Percentiles rank a stretch among this genome's conserved stretches.
These are phyloP conservation scores for Aciculoconidium aculeatum DNA, from an alignment of 805 yeast genomes.

Conservation along the genomic window DNA sequence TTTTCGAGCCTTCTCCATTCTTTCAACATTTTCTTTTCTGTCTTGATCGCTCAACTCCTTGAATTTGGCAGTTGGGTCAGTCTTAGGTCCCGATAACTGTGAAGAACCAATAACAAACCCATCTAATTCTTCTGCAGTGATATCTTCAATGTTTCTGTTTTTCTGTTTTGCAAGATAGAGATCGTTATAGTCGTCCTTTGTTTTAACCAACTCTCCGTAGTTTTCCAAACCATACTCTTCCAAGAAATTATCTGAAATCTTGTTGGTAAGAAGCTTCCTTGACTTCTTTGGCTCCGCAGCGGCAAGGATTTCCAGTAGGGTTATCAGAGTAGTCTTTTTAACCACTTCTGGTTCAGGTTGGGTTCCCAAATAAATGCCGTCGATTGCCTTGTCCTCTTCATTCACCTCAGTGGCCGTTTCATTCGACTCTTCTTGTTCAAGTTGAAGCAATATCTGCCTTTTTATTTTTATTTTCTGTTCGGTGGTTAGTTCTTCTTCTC, in stretches of 20 bases:
- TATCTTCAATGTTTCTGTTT: conserved; percentile 16
- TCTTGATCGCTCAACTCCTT: conserved; percentile 24
- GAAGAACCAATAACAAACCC: conserved; percentile 33
- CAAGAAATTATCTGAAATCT: conserved; percentile 26
- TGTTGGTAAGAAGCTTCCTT: conserved; percentile 25
- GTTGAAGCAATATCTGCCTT: conserved; percentile 25
- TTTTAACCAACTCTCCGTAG: conserved; percentile 22
- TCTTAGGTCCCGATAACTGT: conserved; percentile 5
- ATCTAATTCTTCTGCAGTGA: conserved; percentile 23
- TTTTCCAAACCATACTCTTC: conserved; percentile 35
- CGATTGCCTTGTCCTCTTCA: conserved; percentile 12
- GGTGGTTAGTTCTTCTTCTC: conserved; percentile 24
- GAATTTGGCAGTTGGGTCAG: conserved; percentile 5
- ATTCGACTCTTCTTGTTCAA: conserved; percentile 13
- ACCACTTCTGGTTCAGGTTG: conserved; percentile 8
- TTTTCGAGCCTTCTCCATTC: conserved; percentile 21
- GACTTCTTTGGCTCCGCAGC: conserved; percentile 12
- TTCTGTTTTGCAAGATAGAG: conserved; percentile 13
- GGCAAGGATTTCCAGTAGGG: conserved; percentile 5
- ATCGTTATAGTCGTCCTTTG: conserved; percentile 23
- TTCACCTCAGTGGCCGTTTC: conserved; percentile 4
- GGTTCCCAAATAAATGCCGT: conserved; percentile 36
- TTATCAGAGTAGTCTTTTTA: neutral
- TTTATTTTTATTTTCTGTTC: conserved; percentile 34
- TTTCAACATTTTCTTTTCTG: conserved; percentile 16